Conservation (phyloP, 345 rosid species). For the Hibiscus tridactylites region DNA sequence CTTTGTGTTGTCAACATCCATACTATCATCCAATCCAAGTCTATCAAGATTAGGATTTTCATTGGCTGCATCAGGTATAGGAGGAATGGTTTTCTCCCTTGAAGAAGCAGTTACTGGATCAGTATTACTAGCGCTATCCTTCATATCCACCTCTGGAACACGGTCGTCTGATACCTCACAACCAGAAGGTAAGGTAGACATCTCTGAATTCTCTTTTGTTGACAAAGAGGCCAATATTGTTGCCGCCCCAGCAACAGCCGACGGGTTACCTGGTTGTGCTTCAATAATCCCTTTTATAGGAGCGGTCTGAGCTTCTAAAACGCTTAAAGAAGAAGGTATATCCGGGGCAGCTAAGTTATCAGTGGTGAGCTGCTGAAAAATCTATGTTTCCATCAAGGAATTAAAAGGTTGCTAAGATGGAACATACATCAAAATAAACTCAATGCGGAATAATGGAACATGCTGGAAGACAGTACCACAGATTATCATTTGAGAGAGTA, state of each 20-base stretch:
- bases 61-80: conserved; percentile 40
- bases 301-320: conserved; percentile 68
- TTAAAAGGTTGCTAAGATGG: not conserved
- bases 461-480: not conserved
- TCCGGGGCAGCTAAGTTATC: conserved; percentile 56
- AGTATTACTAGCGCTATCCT: conserved; percentile 45
- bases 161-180: conserved; percentile 35
- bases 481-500: not conserved
- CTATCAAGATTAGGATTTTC: conserved; percentile 43
- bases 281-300: conserved; percentile 64
- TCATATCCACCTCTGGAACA: conserved; percentile 59
- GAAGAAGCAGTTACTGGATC: conserved; percentile 47
- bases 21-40: conserved; percentile 44
- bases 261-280: conserved; percentile 76
- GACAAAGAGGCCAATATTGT: conserved; percentile 86
- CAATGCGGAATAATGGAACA: conserved; percentile 1
- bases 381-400: conserved; percentile 55
- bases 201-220: conserved; percentile 50
- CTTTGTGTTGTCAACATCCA: conserved; percentile 47
- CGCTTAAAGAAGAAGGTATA: conserved; percentile 49
- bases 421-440: conserved; percentile 8
- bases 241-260: conserved; percentile 87
- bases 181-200: conserved; percentile 44
- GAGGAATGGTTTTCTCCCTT: conserved; percentile 45
- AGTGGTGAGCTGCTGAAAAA: conserved; percentile 74